These are phyloP conservation scores for Allium cepa DNA, from an alignment of 106 monocot genomes.

Conservation along the genomic window DNA sequence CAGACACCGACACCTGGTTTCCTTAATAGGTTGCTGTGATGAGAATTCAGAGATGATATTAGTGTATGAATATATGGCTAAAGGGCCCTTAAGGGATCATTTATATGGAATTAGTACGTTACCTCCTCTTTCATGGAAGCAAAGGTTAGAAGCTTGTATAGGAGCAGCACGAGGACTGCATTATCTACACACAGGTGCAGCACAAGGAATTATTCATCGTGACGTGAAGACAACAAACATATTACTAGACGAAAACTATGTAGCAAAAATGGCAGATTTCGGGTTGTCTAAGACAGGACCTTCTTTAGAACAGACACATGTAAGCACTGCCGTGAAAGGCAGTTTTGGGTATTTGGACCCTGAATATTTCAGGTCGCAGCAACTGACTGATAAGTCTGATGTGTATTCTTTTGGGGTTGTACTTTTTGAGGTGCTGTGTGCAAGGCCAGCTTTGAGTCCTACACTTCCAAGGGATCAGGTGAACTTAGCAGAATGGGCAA, in stretches of 20 bases:
- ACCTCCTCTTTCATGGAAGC: conserved; percentile 40
- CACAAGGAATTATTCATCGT: conserved; percentile 53
- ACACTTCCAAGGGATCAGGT: conserved; percentile 52
- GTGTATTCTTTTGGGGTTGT: conserved; percentile 74
- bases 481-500: conserved; percentile 60
- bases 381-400: conserved; percentile 65
- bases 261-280: conserved; percentile 33
- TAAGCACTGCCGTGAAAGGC: conserved; percentile 72
- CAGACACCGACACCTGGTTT: conserved; percentile 63
- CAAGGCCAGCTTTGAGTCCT: conserved; percentile 44
- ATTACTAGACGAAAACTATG: conserved; percentile 30
- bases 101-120: conserved; percentile 20
- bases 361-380: conserved; percentile 59
- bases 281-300: conserved; percentile 45
- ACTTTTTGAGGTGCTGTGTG: conserved; percentile 60
- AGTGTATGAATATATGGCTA: conserved; percentile 66
- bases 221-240: conserved; percentile 68
- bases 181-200: conserved; percentile 61
- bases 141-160: conserved; percentile 50
- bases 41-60: conserved; percentile 66
- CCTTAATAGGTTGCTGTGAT: conserved; percentile 67
- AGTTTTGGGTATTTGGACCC: conserved; percentile 59
- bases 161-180: conserved; percentile 58
- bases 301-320: conserved; percentile 53
- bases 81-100: conserved; percentile 49